Base-by-base conservation (phyloP, 2,329 filamentous ascomycete species). In the Sordariomycetes sp. region DNA sequence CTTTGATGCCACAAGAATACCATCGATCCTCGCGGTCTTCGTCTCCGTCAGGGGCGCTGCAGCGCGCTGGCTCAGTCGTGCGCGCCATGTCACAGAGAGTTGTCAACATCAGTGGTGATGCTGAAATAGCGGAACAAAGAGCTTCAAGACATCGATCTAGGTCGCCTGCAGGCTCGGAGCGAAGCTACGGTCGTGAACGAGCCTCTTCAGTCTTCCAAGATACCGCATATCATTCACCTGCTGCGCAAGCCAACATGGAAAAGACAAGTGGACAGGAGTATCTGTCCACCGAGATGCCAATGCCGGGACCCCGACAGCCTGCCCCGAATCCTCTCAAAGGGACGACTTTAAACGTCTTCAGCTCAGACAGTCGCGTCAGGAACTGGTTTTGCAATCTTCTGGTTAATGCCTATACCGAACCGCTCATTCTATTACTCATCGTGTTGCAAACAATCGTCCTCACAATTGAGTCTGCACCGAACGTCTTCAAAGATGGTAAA, bases 21-120 rank as follows among this genome's bases (percentile, higher is more conserved):
- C 64, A 68, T 34, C n/a, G n/a, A n/a, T 63, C 70, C 29, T 82
- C 81, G 28, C 65, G 79, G 25, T 77, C 80, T 3, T 79, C 79
- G 14, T 69, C 29, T 21, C 24, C 72, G 8, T 70, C 75, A 9
- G 73, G 72, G 18, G 80, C 82, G 14, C 56, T 88, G 34, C 74
- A 71, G 17, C 70, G 77, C 45, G 82, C 83, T 40, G 75, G 82
- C 29, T 85, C 82, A 8, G 85, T 87, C 46, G 75, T 88, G 58
- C 75, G 82, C 43, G 77, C 77, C 41, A 94, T 98, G 78, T 96
- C 93, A 21, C 88, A 95, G 62, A 86, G 92, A 64, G 88, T 98
- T 36, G 92, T 98, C 50, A 96, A 96, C 51, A 75, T 98, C 47
- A 94, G 87, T 59, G 94, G 94, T 52, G 92, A 96, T 49, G 82